A percentile compares a stretch with the other conserved stretches of the same genome.
Conservation (phyloP, 306 rosid genomes). For the Parietaria judaica region DNA sequence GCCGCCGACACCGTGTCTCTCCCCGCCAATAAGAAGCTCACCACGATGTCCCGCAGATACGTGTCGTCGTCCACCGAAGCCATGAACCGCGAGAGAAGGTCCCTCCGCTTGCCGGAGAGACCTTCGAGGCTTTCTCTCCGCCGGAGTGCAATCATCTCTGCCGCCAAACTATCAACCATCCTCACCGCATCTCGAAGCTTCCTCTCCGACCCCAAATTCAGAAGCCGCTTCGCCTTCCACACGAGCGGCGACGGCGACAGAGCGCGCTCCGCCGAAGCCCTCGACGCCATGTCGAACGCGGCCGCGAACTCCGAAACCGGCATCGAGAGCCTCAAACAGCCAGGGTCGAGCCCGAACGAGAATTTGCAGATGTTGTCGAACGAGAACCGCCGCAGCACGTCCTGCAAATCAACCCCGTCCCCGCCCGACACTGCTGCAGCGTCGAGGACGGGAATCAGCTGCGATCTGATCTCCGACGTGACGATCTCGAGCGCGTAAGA, state of each 20-base stretch:
- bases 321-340: conserved; percentile 39
- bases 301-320: conserved; percentile 39
- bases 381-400: conserved; percentile 58
- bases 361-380: conserved; percentile 67
- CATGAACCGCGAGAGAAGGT: conserved; percentile 80
- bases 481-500: conserved; percentile 49
- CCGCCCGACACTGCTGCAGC: neutral
- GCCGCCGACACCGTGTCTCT: conserved; percentile 72
- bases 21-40: conserved; percentile 76
- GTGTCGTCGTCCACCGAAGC: conserved; percentile 39
- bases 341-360: conserved; percentile 81
- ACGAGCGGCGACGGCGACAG: conserved; percentile 41
- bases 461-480: conserved; percentile 29
- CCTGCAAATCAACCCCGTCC: conserved; percentile 51
- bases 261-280: conserved; percentile 62
- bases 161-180: conserved; percentile 33
- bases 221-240: conserved; percentile 52
- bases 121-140: conserved; percentile 1
- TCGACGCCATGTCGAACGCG: conserved; percentile 55
- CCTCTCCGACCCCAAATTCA: conserved; percentile 56
- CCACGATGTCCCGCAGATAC: conserved; percentile 64
- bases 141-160: conserved; percentile 32
- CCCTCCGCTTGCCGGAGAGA: conserved; percentile 12
- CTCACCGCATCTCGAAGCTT: conserved; percentile 39
- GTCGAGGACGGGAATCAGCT: conserved; percentile 38